phyloP scores from a whole-genome alignment of 352 stramenopile species.

The Phytopythium oedochilum region DNA sequence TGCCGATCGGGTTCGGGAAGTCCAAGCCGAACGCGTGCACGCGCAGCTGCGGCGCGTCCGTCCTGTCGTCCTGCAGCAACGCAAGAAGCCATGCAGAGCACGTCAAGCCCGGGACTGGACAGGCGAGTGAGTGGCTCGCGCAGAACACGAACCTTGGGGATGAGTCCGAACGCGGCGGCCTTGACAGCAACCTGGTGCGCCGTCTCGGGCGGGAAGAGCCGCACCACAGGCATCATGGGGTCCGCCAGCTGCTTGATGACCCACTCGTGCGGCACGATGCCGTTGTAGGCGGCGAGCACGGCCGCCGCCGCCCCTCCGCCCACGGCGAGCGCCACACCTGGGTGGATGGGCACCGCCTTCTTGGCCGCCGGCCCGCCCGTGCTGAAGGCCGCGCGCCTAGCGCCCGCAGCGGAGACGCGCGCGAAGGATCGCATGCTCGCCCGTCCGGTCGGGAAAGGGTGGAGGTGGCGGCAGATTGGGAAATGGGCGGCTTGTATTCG shows the following conservation, averaged over 20 bases:
- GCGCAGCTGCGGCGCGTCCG: constrained; percentile 48
- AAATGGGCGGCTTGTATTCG: not conserved
- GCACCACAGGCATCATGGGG: constrained; percentile 77
- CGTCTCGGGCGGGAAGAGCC: constrained; percentile 80
- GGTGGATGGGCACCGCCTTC: constrained; percentile 13
- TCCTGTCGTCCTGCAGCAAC: constrained; percentile 28
- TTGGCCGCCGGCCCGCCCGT: not conserved
- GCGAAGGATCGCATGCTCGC: constrained; percentile 1
- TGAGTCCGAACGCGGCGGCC: constrained; percentile 63
- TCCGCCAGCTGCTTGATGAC: constrained; percentile 63
- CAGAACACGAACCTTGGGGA: no score
- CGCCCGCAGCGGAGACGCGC: not conserved
- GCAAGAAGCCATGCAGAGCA: no score
- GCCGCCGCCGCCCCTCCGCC: constrained; percentile 46
- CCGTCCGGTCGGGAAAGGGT: not conserved
- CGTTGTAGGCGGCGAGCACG: constrained; percentile 54
- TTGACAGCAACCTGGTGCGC: constrained; percentile 85
- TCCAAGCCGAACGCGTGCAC: constrained; percentile 55
- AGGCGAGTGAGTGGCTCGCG: no score
- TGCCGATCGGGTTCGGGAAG: constrained; percentile 92
- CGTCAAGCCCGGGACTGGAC: no score
- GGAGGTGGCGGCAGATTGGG: not conserved
- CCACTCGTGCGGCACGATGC: constrained; percentile 73
- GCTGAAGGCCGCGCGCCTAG: constrained; percentile 10
- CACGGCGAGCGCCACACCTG: constrained; percentile 30